A percentile compares a stretch with the other conserved stretches of the same genome.
Evolutionary conservation across 1,139 yeast genomes (phyloP).

Genomic region (Nadsonia starkeyi-henricii): DNA sequence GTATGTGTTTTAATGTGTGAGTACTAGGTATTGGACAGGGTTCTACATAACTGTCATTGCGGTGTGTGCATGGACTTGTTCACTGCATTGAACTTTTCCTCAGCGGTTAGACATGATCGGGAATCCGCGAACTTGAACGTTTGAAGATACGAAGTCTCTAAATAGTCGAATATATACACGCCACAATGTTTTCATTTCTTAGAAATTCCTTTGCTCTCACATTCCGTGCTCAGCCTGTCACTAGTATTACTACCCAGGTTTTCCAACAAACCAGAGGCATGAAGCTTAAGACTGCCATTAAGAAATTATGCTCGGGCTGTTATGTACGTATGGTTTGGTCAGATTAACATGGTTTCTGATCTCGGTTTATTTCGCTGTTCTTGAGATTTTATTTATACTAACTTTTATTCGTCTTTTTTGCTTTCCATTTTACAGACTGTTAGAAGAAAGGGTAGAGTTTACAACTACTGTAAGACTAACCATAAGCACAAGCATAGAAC

Average conservation of each 20-base stretch:
- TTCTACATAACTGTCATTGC: neutral
- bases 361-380: too few species aligned
- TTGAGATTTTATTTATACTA: neutral
- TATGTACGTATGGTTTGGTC: conserved; percentile 29
- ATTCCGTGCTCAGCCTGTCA: neutral
- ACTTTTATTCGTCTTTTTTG: neutral
- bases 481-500: conserved; percentile 87
- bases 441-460: conserved; percentile 86
- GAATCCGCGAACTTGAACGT: too few species aligned
- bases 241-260: neutral
- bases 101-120: neutral
- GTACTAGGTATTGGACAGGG: too few species aligned
- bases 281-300: conserved; percentile 71
- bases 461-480: conserved; percentile 82
- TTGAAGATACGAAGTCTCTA: too few species aligned
- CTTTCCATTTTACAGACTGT: conserved; percentile 34
- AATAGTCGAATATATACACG: too few species aligned
- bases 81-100: neutral
- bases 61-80: neutral
- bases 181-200: neutral
- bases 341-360: too few species aligned
- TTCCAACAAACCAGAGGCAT: conserved; percentile 31
- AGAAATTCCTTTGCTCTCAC: neutral
- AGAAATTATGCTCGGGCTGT: conserved; percentile 84
- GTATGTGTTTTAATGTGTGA: too few species aligned